Evolutionary conservation across 805 yeast species (phyloP), one percentile per base, ranked within the genome.

Genomic region (Brettanomyces nanus): DNA sequence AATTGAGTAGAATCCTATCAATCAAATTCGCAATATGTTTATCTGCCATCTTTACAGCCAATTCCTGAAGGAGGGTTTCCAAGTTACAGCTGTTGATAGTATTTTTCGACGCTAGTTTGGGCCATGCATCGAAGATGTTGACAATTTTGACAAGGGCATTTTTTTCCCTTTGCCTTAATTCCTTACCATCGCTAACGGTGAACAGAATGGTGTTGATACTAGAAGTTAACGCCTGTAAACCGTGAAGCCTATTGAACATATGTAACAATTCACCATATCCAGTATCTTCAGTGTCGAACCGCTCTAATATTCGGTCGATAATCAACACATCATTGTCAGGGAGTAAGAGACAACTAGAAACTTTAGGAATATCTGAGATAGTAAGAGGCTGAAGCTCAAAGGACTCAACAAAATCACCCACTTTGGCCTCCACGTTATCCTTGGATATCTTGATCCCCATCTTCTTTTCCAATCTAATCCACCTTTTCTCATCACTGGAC

Each of bases 261-360:
- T 69, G 58, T 38, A 82, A 74, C 21, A 82, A 63, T 4, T 59
- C 56, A 2, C 65, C 62, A 20, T 42, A 41, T 4, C 38, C 40
- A 14, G 19, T 25, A 19, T 43, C 45, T n/a, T 43, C 49, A 31
- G 70, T 60, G 36, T 72, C 77, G 27, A 74, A 55, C 45, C 97
- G 71, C 47, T 75, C 77, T 30, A 90, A 64, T 40, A 92, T 66
- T 52, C 80, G 81, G 30, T 65, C 60, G 6, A 79, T 74, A 25
- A 90, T 73, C 47, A 77, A 61, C 11, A 59, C 52, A 50, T 86
- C 94, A 46, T 82, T 83, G 32, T 76, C 72, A 48, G 87, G 62
- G 31, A 58, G 89, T 68, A 90, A 68, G 33, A 90, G 63, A 20
- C 82, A 85, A 40, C 87, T 75, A 78, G 86, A 84, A 13, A 86